Evolutionary conservation across 2,329 filamentous ascomycete genomes (phyloP), one percentile per base, ranked within the genome.

Genomic region (Alternaria angustiovoidea): DNA sequence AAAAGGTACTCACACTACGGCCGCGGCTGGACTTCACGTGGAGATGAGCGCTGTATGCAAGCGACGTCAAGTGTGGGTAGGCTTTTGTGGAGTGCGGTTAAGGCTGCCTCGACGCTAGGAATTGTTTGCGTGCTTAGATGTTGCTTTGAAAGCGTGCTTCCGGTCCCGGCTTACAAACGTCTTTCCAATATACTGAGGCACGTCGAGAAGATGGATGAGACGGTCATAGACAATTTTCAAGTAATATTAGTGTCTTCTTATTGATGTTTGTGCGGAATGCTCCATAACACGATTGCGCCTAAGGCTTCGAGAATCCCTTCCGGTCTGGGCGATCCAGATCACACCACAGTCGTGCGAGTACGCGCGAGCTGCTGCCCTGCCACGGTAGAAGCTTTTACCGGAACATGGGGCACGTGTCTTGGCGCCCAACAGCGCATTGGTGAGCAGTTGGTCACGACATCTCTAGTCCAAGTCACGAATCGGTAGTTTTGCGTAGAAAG

Each of bases 291-390:
- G 16, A 24, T 7, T 24, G 20, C 12, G 39, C 39, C 39, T 24
- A 16, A 5, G 12, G 39, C 20, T 42, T 24, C 18, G 39, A 7
- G 39, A 42, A 42, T 24, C 39, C 20, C 11, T 42, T 42, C 39
- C 20, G 54, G 8, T 28, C 32, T 44, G 1, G 22, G 38, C 38
- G 3, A 42, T 22, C 16, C 34, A n/a, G 38, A 65, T 72, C 69
- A 72, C 65, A 68, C 69, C 69, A 72, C 66, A 24, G 57, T 70
- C 62, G 66, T 57, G 54, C 59, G 65, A 69, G 56, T 53, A 36
- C 46, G 44, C 26, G 57, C 38, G 51, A 39, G 42, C 20, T 42
- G 32, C 46, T 51, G 54, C 51, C 28, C 47, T 57, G n/a, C 12
- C 32, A 26, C 63, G 63, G 57, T 20, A 55, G 22, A 57, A 7